phyloP scores from a whole-genome alignment of 2,329 filamentous ascomycete species.

The Fusarium mexicanum region DNA sequence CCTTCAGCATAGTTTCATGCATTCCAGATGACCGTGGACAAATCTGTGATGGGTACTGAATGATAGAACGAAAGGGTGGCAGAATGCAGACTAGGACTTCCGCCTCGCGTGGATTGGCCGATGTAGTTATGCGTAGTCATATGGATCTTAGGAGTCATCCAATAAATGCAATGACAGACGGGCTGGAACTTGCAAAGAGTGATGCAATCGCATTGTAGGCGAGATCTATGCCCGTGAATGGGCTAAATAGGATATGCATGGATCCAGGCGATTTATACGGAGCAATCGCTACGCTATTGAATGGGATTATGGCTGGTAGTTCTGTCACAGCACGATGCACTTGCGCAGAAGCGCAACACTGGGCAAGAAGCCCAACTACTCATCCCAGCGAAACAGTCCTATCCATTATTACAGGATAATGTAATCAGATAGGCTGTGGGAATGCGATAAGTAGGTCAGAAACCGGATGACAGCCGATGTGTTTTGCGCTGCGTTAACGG shows the following conservation, averaged over 20 bases:
- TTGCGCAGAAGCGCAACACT: background rate
- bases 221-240: rapidly evolving
- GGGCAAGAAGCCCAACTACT: background rate
- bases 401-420: background rate
- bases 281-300: too few species aligned
- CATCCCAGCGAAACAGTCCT: background rate
- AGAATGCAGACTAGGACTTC: rapidly evolving
- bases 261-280: background rate
- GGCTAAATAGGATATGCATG: rapidly evolving
- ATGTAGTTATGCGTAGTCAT: background rate
- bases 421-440: rapidly evolving
- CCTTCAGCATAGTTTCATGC: background rate
- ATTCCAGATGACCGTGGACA: rapidly evolving
- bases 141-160: background rate
- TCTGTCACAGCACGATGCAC: background rate
- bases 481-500: background rate
- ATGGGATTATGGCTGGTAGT: background rate
- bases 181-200: background rate
- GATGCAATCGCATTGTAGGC: rapidly evolving
- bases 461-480: background rate
- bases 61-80: rapidly evolving
- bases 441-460: background rate
- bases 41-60: rapidly evolving
- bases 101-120: background rate
- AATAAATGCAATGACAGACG: background rate